A percentile compares a stretch with the other conserved stretches of the same genome.
phyloP scores from a whole-genome alignment of 176 grass and related monocot genomes.

The Phyllostachys edulis region DNA sequence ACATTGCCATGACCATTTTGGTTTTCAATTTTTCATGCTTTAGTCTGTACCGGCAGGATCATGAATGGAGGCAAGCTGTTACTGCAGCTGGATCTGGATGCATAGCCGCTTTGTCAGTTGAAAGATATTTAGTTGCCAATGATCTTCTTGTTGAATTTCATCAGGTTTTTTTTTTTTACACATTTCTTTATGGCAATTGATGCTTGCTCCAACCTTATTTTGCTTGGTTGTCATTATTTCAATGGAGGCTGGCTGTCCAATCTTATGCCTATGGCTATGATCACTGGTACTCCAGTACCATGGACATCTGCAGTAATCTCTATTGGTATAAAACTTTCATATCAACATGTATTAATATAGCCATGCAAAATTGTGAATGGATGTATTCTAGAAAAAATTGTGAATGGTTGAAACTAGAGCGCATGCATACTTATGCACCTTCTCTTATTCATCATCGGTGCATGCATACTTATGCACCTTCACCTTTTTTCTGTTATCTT shows the following conservation, averaged over 20 bases:
- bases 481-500: not conserved
- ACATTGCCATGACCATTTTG: not conserved
- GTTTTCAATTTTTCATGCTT: conserved; percentile 14
- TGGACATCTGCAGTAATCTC: not conserved
- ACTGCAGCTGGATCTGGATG: conserved; percentile 99
- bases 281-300: not conserved
- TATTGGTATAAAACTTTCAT: conserved; percentile 17
- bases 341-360: not conserved
- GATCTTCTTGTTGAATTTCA: conserved; percentile 98
- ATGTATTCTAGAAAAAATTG: not conserved
- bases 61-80: conserved; percentile 97
- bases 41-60: conserved; percentile 55
- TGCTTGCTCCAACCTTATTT: not conserved
- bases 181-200: not conserved
- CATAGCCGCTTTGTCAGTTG: conserved; percentile 90
- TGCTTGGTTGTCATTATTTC: not conserved
- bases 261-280: not conserved
- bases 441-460: not conserved
- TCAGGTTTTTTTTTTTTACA: conserved; percentile 50
- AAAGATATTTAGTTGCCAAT: conserved; percentile 90
- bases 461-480: not conserved
- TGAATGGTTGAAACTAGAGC: not conserved
- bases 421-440: no score
- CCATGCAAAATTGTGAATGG: not conserved
- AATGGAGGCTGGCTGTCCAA: conserved; percentile 9